Percentiles rank a stretch among this genome's conserved stretches.
Evolutionary conservation across 1,284 basidiomycete genomes (phyloP).

Genomic region (Sporisorium exsertum): DNA sequence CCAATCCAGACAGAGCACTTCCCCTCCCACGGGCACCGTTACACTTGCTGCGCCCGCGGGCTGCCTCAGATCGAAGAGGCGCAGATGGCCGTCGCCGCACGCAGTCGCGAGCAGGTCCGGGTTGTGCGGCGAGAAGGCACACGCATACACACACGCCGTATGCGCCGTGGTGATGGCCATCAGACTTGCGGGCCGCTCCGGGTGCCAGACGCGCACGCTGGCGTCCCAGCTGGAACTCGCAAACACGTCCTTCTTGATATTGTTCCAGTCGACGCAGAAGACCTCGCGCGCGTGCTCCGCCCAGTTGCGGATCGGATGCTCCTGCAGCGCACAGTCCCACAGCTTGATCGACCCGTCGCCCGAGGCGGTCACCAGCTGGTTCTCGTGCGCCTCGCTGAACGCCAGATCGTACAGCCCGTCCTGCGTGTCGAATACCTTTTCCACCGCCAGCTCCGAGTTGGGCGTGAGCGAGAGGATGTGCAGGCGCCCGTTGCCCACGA

Average conservation of each 20-base stretch:
- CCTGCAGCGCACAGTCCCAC: slow-evolving; percentile 90
- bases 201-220: slow-evolving; percentile 88
- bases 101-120: slow-evolving; percentile 83
- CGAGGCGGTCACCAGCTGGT: slow-evolving; percentile 87
- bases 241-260: slow-evolving; percentile 89
- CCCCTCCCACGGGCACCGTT: slow-evolving; percentile 61
- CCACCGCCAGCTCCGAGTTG: slow-evolving; percentile 29
- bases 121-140: slow-evolving; percentile 89
- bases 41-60: slow-evolving; percentile 13
- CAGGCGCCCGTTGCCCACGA: slow-evolving; percentile 85
- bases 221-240: slow-evolving; percentile 90
- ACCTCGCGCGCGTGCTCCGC: slow-evolving; percentile 92
- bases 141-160: slow-evolving; percentile 85
- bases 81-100: slow-evolving; percentile 76
- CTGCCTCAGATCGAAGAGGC: slow-evolving; percentile 61
- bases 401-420: slow-evolving; percentile 92
- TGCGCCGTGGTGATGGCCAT: slow-evolving; percentile 84
- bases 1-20: slow-evolving; percentile 82
- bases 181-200: slow-evolving; percentile 81
- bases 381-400: slow-evolving; percentile 93
- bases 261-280: slow-evolving; percentile 97
- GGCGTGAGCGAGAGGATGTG: slow-evolving; percentile 45
- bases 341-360: slow-evolving; percentile 91
- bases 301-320: slow-evolving; percentile 90
- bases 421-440: slow-evolving; percentile 81